These are phyloP conservation scores for Aristolochia fimbriata DNA, from an alignment of 164 flowering plant species.

Conservation along the genomic window DNA sequence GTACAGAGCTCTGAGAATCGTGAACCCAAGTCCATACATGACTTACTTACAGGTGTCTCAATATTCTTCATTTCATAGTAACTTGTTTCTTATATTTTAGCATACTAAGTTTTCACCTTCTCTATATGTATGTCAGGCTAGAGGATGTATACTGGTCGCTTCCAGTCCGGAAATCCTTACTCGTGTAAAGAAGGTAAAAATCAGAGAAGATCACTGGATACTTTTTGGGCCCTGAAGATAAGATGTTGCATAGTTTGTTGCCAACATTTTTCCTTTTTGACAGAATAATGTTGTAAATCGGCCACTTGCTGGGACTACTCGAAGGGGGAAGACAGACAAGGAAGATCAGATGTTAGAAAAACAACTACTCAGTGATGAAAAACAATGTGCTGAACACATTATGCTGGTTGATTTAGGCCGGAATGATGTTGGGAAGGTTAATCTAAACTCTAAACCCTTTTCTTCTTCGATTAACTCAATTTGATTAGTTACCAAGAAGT, in stretches of 20 bases:
- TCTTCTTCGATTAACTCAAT: background rate
- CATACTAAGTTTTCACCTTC: too few relatives aligned
- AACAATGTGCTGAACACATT: conserved; percentile 94
- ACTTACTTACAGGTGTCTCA: conserved; percentile 57
- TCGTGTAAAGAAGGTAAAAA: conserved; percentile 68
- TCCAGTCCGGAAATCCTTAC: conserved; percentile 97
- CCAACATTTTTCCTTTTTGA: conserved; percentile 6
- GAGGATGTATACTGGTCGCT: conserved; percentile 91
- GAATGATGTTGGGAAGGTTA: conserved; percentile 97
- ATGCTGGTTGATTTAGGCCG: conserved; percentile 97
- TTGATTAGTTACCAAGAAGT: too few relatives aligned
- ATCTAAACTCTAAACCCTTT: background rate
- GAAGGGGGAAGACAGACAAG: conserved; percentile 79
- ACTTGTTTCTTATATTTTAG: too few relatives aligned
- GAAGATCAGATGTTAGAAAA: conserved; percentile 67
- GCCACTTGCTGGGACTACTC: conserved; percentile 86
- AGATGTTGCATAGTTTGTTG: background rate
- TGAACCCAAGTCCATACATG: conserved; percentile 97
- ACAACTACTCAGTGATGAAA: conserved; percentile 69
- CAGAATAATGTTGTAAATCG: conserved; percentile 64
- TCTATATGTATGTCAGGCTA: conserved; percentile 42
- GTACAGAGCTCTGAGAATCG: conserved; percentile 86
- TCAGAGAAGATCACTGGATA: background rate
- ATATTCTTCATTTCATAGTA: conserved; percentile 5
- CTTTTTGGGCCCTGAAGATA: too few relatives aligned